Conservation (phyloP, 495 filamentous ascomycete genomes). For the Xylaria nigripes region DNA sequence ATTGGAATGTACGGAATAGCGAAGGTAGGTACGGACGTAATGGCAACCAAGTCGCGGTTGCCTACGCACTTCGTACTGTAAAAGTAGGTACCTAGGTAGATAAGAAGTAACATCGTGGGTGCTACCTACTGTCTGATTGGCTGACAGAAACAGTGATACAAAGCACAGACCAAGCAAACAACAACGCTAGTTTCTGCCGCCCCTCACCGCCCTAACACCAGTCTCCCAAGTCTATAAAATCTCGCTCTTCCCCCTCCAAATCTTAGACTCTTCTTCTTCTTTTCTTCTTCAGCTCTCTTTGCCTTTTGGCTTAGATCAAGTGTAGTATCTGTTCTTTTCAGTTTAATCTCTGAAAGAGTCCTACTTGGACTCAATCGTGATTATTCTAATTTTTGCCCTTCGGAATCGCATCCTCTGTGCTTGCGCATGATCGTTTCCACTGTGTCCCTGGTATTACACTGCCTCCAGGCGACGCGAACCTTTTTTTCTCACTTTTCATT, state of each 20-base stretch:
- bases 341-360: constrained; percentile 72
- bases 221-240: background rate
- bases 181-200: background rate
- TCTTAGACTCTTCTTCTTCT: constrained; percentile 19
- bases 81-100: too few relatives aligned
- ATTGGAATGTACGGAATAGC: too few relatives aligned
- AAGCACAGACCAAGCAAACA: background rate
- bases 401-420: constrained; percentile 60
- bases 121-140: too few relatives aligned
- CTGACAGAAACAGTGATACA: too few relatives aligned
- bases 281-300: constrained; percentile 43
- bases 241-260: constrained; percentile 4
- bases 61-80: too few relatives aligned
- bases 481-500: constrained; percentile 42
- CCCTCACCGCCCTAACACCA: background rate
- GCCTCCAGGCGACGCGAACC: constrained; percentile 73
- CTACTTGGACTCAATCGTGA: constrained; percentile 66
- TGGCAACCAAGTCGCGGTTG: too few relatives aligned
- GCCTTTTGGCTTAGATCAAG: constrained; percentile 93
- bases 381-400: constrained; percentile 73
- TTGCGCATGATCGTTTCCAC: constrained; percentile 67
- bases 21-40: too few relatives aligned
- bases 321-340: constrained; percentile 99
- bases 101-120: too few relatives aligned
- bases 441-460: constrained; percentile 88